A percentile compares a stretch with the other conserved stretches of the same genome.
These are phyloP conservation scores for Colletotrichum sojae DNA, from an alignment of 2,329 filamentous ascomycete species.

Conservation along the genomic window DNA sequence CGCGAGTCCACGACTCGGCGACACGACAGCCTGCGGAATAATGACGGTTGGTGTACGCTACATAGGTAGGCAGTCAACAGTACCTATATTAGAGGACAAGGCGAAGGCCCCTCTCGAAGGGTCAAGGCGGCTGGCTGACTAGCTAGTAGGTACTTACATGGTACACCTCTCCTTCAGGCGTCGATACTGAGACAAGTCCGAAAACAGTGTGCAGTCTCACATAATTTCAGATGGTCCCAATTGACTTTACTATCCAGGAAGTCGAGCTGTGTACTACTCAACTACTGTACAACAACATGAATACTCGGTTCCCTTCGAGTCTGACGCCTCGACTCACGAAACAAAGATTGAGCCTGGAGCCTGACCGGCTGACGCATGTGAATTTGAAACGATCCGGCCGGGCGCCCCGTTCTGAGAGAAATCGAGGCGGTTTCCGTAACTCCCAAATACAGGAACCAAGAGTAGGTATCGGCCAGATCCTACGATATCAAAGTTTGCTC, in stretches of 20 bases:
- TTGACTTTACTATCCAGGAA: constrained; percentile 12
- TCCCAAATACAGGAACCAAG: no score
- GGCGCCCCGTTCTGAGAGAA: no score
- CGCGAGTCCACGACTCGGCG: no score
- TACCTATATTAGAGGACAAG: no score
- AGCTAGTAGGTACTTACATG: constrained; percentile 8
- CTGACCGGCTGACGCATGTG: neutral
- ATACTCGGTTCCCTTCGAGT: no score
- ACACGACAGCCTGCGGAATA: no score
- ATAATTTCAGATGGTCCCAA: constrained; percentile 27
- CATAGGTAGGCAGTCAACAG: no score
- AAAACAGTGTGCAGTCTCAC: constrained; percentile 31
- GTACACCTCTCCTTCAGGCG: constrained; percentile 11
- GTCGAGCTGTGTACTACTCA: neutral
- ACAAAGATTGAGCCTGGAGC: constrained; percentile 15
- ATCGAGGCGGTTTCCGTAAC: no score
- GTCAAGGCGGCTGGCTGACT: neutral
- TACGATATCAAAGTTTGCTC: constrained; percentile 8
- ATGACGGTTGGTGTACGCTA: no score
- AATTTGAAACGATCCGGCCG: neutral
- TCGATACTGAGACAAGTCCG: constrained; percentile 33
- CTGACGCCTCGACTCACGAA: constrained; percentile 7
- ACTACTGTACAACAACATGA: neutral
- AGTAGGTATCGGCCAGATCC: no score
- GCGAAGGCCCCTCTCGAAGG: neutral